phyloP scores from a whole-genome alignment of 192 early-diverging fungal species.

The Chytriomyces sp. region DNA sequence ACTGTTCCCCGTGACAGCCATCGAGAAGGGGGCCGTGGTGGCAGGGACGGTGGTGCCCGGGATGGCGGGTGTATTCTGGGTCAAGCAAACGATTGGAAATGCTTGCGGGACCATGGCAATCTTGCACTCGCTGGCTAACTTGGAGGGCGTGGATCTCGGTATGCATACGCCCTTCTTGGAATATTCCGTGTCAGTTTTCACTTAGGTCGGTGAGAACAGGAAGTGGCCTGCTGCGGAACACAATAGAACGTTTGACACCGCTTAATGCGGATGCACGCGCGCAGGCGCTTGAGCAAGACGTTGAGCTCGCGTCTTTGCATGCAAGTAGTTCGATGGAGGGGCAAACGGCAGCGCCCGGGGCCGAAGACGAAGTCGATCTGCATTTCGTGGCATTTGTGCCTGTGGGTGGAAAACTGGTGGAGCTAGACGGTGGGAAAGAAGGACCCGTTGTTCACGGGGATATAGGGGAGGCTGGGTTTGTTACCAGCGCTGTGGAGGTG shows the following conservation, averaged over 20 bases:
- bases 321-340: slow-evolving; percentile 34
- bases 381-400: slow-evolving; percentile 89
- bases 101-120: slow-evolving; percentile 96
- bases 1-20: slow-evolving; percentile 70
- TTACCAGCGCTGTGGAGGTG: slow-evolving; percentile 49
- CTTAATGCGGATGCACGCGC: slow-evolving; percentile 77
- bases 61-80: slow-evolving; percentile 54
- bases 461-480: slow-evolving; percentile 46
- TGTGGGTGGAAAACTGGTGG: slow-evolving; percentile 76
- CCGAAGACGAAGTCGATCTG: slow-evolving; percentile 73
- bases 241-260: slow-evolving; percentile 63
- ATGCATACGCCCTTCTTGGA: no score
- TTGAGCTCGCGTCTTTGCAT: slow-evolving; percentile 45
- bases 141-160: slow-evolving; percentile 54
- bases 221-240: slow-evolving; percentile 62
- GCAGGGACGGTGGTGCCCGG: slow-evolving; percentile 37
- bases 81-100: slow-evolving; percentile 85
- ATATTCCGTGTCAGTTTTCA: background rate
- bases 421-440: slow-evolving; percentile 80
- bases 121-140: slow-evolving; percentile 85
- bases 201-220: slow-evolving; percentile 22
- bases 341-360: slow-evolving; percentile 28
- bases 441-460: slow-evolving; percentile 86
- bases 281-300: slow-evolving; percentile 65
- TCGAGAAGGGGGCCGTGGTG: background rate